A percentile compares a stretch with the other conserved stretches of the same genome.
Conservation (phyloP, 2,329 filamentous ascomycete genomes). For the Ophiostoma quercus region DNA sequence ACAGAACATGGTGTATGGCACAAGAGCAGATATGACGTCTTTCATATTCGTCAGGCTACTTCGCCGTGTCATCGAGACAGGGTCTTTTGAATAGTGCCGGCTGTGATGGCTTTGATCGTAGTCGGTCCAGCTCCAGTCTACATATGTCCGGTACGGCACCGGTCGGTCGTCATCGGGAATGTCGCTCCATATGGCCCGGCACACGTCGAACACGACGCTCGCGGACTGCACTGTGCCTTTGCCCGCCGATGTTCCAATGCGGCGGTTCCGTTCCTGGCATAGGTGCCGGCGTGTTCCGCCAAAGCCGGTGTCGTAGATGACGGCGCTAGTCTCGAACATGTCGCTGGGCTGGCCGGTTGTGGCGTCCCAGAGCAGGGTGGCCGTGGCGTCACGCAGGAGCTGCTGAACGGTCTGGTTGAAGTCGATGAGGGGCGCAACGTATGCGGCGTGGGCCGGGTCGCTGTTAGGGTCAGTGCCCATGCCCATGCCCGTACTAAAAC, state of each 20-base stretch:
- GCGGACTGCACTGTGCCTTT: not conserved
- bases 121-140: slow-evolving; percentile 14
- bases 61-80: not conserved
- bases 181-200: not conserved
- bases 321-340: slow-evolving; percentile 13
- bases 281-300: not conserved
- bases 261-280: slow-evolving; percentile 11
- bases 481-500: not conserved
- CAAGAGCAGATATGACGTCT: slow-evolving; percentile 11
- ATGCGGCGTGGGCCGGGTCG: not conserved
- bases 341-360: slow-evolving; percentile 10
- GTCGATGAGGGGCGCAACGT: not conserved
- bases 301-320: slow-evolving; percentile 15
- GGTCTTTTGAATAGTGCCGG: not conserved
- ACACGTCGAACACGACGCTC: slow-evolving; percentile 12
- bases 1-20: slow-evolving; percentile 16
- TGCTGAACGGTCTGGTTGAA: slow-evolving; percentile 10
- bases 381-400: slow-evolving; percentile 12
- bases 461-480: not conserved
- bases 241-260: slow-evolving; percentile 11
- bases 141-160: slow-evolving; percentile 12
- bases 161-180: slow-evolving; percentile 8
- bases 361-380: slow-evolving; percentile 15
- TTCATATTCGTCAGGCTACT: slow-evolving; percentile 8
- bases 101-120: not conserved